A percentile compares a stretch with the other conserved stretches of the same genome.
These are phyloP conservation scores for Excoecaria agallocha DNA, from an alignment of 345 rosid genomes.

Conservation along the genomic window DNA sequence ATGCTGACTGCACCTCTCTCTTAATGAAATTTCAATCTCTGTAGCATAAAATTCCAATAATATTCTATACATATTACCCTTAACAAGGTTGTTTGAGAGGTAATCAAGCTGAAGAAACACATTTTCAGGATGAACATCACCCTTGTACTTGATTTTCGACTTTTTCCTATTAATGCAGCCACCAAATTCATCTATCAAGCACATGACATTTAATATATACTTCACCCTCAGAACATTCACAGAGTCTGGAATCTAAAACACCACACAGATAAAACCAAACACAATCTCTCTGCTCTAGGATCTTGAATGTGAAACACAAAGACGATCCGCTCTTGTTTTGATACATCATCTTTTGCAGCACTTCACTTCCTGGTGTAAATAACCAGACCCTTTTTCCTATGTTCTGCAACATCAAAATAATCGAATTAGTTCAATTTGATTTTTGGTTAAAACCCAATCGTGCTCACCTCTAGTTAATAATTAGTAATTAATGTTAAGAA, in stretches of 20 bases:
- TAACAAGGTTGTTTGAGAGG: neutral
- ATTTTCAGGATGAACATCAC: no score
- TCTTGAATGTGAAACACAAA: neutral
- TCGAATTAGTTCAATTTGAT: no score
- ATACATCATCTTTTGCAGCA: neutral
- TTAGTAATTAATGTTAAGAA: no score
- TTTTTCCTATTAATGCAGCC: no score
- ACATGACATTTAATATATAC: neutral
- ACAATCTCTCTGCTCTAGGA: neutral
- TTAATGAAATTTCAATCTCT: no score
- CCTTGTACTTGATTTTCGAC: no score
- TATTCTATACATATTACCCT: neutral
- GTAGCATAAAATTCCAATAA: neutral
- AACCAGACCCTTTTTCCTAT: neutral
- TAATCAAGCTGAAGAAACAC: no score
- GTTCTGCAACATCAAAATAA: neutral
- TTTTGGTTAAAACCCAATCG: no score
- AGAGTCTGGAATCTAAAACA: neutral
- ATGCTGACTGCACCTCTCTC: neutral
- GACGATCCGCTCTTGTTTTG: neutral
- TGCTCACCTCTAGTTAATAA: no score
- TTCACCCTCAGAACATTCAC: neutral
- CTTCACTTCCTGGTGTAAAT: slow-evolving; percentile 3
- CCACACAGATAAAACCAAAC: neutral
- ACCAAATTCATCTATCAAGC: no score